Conservation (phyloP, 352 stramenopile species). For the Globisporangium middletonii region DNA sequence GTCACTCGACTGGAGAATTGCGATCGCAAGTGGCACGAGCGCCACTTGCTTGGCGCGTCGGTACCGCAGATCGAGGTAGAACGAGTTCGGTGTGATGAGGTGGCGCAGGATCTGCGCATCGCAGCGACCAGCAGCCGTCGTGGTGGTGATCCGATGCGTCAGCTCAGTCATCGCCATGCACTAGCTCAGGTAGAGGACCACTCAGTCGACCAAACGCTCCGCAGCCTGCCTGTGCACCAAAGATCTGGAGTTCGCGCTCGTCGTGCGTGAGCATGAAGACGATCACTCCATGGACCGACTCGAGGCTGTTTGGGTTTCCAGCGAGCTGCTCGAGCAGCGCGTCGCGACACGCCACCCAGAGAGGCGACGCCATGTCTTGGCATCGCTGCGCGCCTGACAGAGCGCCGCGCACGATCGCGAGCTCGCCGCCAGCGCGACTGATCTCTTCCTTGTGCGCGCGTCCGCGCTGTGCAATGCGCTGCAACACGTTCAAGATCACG, state of each 20-base stretch:
- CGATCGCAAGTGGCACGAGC: conserved; percentile 29
- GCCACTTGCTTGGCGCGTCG: conserved; percentile 23
- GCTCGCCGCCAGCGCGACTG: conserved; percentile 34
- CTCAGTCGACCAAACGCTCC: background rate
- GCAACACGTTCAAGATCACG: conserved; percentile 30
- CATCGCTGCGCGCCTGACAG: conserved; percentile 15
- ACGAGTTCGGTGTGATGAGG: conserved; percentile 42
- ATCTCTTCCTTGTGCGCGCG: conserved; percentile 39
- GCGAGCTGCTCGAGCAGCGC: conserved; percentile 54
- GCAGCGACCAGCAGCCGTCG: background rate
- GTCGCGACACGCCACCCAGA: conserved; percentile 32
- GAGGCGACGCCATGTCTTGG: conserved; percentile 4
- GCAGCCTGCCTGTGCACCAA: conserved; percentile 39
- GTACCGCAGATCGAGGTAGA: conserved; percentile 41
- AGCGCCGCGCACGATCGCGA: conserved; percentile 34
- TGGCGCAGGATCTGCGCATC: conserved; percentile 42
- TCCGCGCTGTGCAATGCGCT: conserved; percentile 35
- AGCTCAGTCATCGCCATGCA: background rate
- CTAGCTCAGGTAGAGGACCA: background rate
- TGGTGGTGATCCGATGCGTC: background rate
- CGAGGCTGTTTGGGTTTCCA: conserved; percentile 30
- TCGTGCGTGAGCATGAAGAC: conserved; percentile 38
- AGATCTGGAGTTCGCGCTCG: conserved; percentile 27
- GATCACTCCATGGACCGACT: conserved; percentile 23
- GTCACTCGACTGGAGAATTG: conserved; percentile 27